Conservation (phyloP, 805 yeast genomes). For the Debaryomyces hansenii region DNA sequence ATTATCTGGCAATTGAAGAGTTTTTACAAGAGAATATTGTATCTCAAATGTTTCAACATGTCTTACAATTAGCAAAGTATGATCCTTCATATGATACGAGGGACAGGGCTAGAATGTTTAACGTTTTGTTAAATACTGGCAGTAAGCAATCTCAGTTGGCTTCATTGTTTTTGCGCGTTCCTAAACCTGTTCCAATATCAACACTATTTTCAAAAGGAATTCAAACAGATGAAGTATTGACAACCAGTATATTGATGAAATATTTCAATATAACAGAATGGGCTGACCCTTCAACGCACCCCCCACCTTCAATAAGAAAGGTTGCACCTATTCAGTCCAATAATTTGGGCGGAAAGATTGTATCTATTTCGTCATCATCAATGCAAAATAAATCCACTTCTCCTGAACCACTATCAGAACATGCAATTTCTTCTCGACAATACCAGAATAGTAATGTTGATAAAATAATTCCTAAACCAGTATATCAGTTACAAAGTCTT, state of each 20-base stretch:
- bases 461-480: slow-evolving; percentile 18
- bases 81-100: slow-evolving; percentile 77
- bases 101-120: slow-evolving; percentile 78
- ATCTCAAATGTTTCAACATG: slow-evolving; percentile 58
- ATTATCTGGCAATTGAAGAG: slow-evolving; percentile 9
- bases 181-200: slow-evolving; percentile 62
- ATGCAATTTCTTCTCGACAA: slow-evolving; percentile 25
- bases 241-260: slow-evolving; percentile 7
- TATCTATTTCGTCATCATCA: slow-evolving; percentile 15
- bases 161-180: slow-evolving; percentile 69
- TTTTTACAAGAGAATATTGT: slow-evolving; percentile 17
- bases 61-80: slow-evolving; percentile 64
- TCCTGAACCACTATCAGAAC: slow-evolving; percentile 17
- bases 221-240: neutral
- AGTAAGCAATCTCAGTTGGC: slow-evolving; percentile 56
- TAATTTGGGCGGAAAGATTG: slow-evolving; percentile 11
- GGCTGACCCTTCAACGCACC: slow-evolving; percentile 37
- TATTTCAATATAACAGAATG: slow-evolving; percentile 43
- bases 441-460: slow-evolving; percentile 6
- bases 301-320: slow-evolving; percentile 30
- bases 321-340: slow-evolving; percentile 14
- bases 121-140: slow-evolving; percentile 54
- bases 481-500: slow-evolving; percentile 68
- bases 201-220: slow-evolving; percentile 14
- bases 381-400: slow-evolving; percentile 15